Percentiles rank a stretch among this genome's conserved stretches.
phyloP scores from a whole-genome alignment of 2,329 filamentous ascomycete species.

The Beauveria pseudobassiana region DNA sequence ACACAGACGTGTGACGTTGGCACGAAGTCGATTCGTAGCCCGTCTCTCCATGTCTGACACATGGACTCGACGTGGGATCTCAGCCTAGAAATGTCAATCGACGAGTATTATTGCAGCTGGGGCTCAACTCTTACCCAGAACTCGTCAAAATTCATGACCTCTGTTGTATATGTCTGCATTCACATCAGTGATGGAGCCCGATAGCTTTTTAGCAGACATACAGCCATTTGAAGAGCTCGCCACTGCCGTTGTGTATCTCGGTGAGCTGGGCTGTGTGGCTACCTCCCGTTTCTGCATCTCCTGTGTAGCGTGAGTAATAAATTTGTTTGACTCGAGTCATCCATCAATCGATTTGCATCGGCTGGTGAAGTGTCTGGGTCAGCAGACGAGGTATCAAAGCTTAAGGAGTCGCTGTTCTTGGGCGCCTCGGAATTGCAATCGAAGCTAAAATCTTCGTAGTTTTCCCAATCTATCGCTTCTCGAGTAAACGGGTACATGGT shows the following conservation, averaged over 20 bases:
- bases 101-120: too few relatives aligned
- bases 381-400: slow-evolving; percentile 20
- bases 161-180: slow-evolving; percentile 29
- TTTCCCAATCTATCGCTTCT: neutral
- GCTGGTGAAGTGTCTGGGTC: slow-evolving; percentile 18
- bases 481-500: neutral
- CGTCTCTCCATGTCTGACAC: slow-evolving; percentile 28
- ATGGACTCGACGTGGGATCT: slow-evolving; percentile 26
- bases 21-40: slow-evolving; percentile 28
- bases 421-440: slow-evolving; percentile 16
- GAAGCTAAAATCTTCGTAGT: slow-evolving; percentile 9
- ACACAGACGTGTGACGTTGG: slow-evolving; percentile 28
- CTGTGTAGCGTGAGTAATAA: slow-evolving; percentile 30
- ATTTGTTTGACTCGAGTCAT: slow-evolving; percentile 18
- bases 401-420: slow-evolving; percentile 22
- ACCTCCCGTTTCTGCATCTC: slow-evolving; percentile 29
- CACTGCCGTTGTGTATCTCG: slow-evolving; percentile 26
- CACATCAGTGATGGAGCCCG: slow-evolving; percentile 13
- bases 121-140: slow-evolving; percentile 26
- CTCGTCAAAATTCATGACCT: slow-evolving; percentile 34
- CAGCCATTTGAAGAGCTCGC: slow-evolving; percentile 36
- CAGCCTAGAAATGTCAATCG: slow-evolving; percentile 19
- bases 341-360: slow-evolving; percentile 11
- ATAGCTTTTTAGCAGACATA: slow-evolving; percentile 14
- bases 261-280: slow-evolving; percentile 29